Conservation (phyloP, 169 alveolate genomes). For the Eimeria brunetti region DNA sequence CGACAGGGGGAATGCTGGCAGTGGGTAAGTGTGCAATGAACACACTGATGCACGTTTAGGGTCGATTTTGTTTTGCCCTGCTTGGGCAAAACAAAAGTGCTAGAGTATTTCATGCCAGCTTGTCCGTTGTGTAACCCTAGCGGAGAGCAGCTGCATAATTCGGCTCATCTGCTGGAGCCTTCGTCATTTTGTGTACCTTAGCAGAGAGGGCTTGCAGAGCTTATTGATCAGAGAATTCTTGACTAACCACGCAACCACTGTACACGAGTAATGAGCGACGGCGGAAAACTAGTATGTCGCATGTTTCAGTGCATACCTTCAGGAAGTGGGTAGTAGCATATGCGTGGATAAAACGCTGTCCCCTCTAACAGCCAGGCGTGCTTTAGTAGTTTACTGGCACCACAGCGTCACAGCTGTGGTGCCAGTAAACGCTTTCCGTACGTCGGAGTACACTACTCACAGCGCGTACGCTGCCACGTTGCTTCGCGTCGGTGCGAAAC, state of each 20-base stretch:
- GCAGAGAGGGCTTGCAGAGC: neutral
- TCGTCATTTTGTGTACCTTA: neutral
- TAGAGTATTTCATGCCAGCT: neutral
- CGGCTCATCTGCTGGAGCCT: neutral
- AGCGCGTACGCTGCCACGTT: slow-evolving; percentile 13
- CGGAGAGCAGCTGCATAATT: neutral
- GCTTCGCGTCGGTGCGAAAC: neutral
- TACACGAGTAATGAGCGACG: neutral
- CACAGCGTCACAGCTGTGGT: neutral
- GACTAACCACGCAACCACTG: neutral
- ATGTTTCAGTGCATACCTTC: neutral
- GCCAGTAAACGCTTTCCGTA: neutral
- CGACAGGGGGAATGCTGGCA: neutral
- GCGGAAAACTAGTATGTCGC: neutral
- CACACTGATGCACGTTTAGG: neutral
- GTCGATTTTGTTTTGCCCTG: neutral
- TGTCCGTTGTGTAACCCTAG: neutral
- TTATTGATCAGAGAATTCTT: neutral
- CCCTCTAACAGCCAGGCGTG: neutral
- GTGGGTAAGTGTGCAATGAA: slow-evolving; percentile 2
- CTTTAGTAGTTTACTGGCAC: neutral
- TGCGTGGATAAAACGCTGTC: neutral
- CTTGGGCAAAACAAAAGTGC: too few species aligned
- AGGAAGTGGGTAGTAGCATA: slow-evolving; percentile 15
- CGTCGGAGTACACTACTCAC: neutral